Conservation (phyloP, 106 monocot species). For the Dendrobium catenatum region DNA sequence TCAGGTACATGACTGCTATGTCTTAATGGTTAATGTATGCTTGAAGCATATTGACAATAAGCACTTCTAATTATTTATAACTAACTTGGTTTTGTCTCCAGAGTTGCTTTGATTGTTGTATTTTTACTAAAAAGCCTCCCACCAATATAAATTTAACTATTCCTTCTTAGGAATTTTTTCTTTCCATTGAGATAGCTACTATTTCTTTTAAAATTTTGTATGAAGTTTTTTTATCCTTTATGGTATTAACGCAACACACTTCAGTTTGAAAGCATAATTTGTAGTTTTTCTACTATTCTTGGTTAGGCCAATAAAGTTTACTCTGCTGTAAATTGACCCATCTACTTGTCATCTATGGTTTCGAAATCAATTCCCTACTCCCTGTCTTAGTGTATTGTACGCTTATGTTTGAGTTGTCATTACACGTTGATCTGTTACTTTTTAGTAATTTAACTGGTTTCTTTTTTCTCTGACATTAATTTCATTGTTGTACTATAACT, state of each 20-base stretch:
- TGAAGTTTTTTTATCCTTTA: not conserved
- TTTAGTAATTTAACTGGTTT: no score
- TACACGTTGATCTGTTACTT: no score
- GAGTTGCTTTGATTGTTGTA: not conserved
- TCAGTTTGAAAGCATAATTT: not conserved
- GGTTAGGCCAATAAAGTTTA: not conserved
- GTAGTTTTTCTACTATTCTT: not conserved
- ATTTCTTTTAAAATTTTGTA: not conserved
- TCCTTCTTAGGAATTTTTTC: not conserved
- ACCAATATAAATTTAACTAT: not conserved
- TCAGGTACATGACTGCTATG: slow-evolving; percentile 47
- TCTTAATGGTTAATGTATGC: not conserved
- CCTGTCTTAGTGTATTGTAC: no score
- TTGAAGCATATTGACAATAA: not conserved
- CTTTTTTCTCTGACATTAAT: no score
- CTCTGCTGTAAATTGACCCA: not conserved
- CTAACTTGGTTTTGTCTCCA: not conserved
- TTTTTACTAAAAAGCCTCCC: not conserved
- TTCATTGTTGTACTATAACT: no score
- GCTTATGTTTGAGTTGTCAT: no score
- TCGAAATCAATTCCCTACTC: not conserved
- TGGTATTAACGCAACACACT: not conserved
- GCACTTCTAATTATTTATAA: not conserved
- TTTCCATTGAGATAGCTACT: not conserved
- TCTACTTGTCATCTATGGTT: not conserved